Evolutionary conservation across 495 filamentous ascomycete species (phyloP).

Genomic region (Aspergillus asperescens): DNA sequence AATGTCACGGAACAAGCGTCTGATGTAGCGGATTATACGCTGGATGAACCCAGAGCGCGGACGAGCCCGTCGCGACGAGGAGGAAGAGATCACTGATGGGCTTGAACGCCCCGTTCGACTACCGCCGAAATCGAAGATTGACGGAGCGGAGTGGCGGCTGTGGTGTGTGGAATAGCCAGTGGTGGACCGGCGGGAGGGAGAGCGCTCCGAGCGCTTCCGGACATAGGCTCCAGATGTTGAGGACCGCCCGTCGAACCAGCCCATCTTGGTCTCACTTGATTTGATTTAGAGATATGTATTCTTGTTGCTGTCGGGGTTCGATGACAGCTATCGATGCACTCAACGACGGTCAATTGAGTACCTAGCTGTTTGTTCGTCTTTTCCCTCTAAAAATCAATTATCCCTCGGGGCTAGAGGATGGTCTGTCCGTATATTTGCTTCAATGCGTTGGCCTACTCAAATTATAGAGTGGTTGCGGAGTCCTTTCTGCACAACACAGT

Average conservation of each 20-base stretch:
- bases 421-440: constrained; percentile 8
- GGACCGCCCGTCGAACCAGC: constrained; percentile 45
- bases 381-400: background rate
- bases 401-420: no score
- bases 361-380: background rate
- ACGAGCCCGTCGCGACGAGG: constrained; percentile 52
- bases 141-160: constrained; percentile 41
- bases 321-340: background rate
- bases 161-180: constrained; percentile 34
- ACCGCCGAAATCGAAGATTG: constrained; percentile 48
- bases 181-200: constrained; percentile 34
- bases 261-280: constrained; percentile 32
- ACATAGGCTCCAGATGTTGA: constrained; percentile 24
- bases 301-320: background rate
- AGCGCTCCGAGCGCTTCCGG: constrained; percentile 31
- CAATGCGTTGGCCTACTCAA: constrained; percentile 7
- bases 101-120: constrained; percentile 31
- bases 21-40: constrained; percentile 63
- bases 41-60: constrained; percentile 71
- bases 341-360: background rate
- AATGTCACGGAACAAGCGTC: constrained; percentile 67
- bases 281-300: background rate
- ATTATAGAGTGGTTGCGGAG: constrained; percentile 22
- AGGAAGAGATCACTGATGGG: constrained; percentile 57
- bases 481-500: constrained; percentile 27